Evolutionary conservation across 306 rosid species (phyloP), one percentile per base, ranked within the genome.

Genomic region (Cucurbita moschata): DNA sequence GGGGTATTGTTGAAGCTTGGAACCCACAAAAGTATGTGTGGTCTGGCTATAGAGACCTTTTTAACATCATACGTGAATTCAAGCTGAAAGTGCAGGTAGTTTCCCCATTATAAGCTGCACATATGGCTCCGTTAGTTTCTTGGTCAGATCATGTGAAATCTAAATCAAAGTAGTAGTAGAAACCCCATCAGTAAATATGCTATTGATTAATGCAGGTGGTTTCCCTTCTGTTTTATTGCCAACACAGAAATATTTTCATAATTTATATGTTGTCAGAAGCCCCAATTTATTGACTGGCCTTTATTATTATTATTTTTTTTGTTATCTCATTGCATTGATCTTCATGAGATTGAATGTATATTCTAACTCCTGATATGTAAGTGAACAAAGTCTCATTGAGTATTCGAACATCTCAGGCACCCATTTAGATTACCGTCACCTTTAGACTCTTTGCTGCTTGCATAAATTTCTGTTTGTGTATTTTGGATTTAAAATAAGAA

Each of bases 1-100:
- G 99, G 99, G 97, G 99, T 38, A 89, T 94, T 65, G 83, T 89
- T 78, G 99, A 94, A 83, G 91, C 88, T 60, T 94, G 95, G 95
- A 84, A 78, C 81, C 89, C 97, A 5, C 99, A 86, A 68, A 94
- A 94, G 78, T 94, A 90, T 52, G 81, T 81, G 47, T 94, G 99
- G 99, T 90, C 97, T 75, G 99, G 97, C 76, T 91, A 94, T 81
- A 82, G 97, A 78, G 92, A 85, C 64, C 96, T 94, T 70, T 90
- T 94, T 73, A 83, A 84, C 84, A 83, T 91, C 39, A 62, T 94
- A 58, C 84, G 81, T 60, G 92, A 89, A 81, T 89, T 94, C 83
- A 90, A 89, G 79, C 82, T 94, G 71, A 94, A 88, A 76, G 80
- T 94, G 77, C 99, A 94, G 96, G 99, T 89, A 75, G 60, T 46